Conservation (phyloP, 352 stramenopile species). For the Phytophthora palmivora region DNA sequence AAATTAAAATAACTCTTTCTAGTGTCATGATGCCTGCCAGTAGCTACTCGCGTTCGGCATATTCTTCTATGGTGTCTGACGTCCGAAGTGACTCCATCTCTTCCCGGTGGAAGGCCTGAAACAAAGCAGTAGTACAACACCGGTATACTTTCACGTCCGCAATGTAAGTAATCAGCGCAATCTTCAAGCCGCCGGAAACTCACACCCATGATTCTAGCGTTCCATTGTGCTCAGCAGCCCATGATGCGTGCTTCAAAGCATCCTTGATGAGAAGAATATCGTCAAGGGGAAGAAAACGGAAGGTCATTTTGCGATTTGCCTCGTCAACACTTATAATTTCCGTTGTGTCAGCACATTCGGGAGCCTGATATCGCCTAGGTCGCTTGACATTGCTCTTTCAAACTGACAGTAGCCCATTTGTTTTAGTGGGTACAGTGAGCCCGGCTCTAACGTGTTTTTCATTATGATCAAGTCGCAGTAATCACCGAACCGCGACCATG, state of each 20-base stretch:
- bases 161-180: background rate
- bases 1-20: constrained; percentile 6
- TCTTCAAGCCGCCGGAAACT: background rate
- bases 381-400: no score
- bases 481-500: no score
- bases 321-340: background rate
- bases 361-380: no score
- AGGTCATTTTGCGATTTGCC: constrained; percentile 3
- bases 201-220: background rate
- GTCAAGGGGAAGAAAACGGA: constrained; percentile 3
- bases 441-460: no score
- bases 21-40: background rate
- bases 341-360: no score
- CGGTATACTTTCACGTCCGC: background rate
- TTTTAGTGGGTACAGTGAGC: no score
- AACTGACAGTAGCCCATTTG: no score
- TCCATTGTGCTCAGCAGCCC: constrained; percentile 5
- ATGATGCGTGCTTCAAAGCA: constrained; percentile 3
- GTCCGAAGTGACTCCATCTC: constrained; percentile 6
- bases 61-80: background rate
- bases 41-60: no score
- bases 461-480: no score
- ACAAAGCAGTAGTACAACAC: background rate
- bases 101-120: constrained; percentile 6
- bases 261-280: constrained; percentile 5